Percentiles rank a stretch among this genome's conserved stretches.
These are phyloP conservation scores for Neocallimastix lanati DNA, from an alignment of 192 early-diverging fungal species.

Conservation along the genomic window DNA sequence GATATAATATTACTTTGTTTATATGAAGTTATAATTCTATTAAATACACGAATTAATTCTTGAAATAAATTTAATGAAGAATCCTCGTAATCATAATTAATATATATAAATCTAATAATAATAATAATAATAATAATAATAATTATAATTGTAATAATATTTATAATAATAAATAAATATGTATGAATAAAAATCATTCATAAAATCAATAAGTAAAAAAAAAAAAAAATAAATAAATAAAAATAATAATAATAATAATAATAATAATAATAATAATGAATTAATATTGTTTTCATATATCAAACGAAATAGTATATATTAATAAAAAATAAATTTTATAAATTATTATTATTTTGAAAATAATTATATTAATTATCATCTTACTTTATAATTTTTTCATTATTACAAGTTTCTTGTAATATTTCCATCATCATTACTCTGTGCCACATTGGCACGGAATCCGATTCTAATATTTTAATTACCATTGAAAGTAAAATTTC, in stretches of 20 bases:
- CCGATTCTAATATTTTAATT: conserved; percentile 60
- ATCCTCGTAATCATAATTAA: conserved; percentile 54
- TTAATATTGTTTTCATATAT: no score
- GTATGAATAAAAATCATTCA: no score
- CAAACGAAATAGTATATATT: no score
- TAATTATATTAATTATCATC: background rate
- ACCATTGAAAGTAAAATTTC: conserved; percentile 87
- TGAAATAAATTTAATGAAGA: conserved; percentile 56
- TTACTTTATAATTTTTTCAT: conserved; percentile 36
- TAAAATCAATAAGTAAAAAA: no score
- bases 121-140: background rate
- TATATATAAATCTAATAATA: conserved; percentile 41
- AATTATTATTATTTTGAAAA: no score
- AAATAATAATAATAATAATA: no score
- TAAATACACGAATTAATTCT: conserved; percentile 62
- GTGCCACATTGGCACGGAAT: conserved; percentile 54
- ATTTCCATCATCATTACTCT: conserved; percentile 64
- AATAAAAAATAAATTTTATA: no score
- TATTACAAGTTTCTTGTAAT: conserved; percentile 44
- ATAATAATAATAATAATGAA: no score
- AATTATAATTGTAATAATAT: no score
- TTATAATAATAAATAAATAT: no score
- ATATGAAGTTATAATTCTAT: conserved; percentile 48
- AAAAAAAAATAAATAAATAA: no score
- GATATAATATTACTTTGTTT: conserved; percentile 9